phyloP scores from a whole-genome alignment of 2,329 filamentous ascomycete genomes.

The Colletotrichum caudatum region DNA sequence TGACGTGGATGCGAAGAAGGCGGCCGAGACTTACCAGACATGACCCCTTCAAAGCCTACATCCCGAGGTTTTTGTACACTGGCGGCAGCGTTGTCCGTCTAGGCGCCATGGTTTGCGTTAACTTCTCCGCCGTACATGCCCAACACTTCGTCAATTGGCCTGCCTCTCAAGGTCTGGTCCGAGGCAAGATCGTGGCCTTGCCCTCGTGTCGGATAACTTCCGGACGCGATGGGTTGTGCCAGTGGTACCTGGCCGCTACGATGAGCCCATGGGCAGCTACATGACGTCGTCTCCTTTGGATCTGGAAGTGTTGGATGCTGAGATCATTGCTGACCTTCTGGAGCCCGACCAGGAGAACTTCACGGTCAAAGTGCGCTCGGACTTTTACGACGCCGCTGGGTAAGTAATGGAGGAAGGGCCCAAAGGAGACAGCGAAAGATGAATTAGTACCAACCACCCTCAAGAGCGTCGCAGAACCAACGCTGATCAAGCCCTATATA shows the following conservation, averaged over 20 bases:
- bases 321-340: conserved; percentile 59
- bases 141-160: conserved; percentile 76
- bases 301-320: conserved; percentile 41
- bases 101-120: conserved; percentile 75
- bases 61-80: conserved; percentile 9
- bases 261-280: conserved; percentile 10
- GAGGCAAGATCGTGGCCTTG: conserved; percentile 66
- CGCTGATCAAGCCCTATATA: conserved; percentile 55
- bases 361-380: conserved; percentile 81
- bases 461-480: background rate
- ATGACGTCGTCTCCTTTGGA: conserved; percentile 64
- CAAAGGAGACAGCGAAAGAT: conserved; percentile 71
- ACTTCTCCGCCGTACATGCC: conserved; percentile 76
- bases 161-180: conserved; percentile 63
- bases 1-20: conserved; percentile 61
- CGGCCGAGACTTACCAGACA: conserved; percentile 53
- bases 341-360: conserved; percentile 77
- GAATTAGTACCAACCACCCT: conserved; percentile 55
- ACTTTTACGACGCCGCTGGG: conserved; percentile 46
- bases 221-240: conserved; percentile 75
- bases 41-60: conserved; percentile 64
- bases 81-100: conserved; percentile 49
- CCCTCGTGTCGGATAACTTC: conserved; percentile 71
- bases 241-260: conserved; percentile 70
- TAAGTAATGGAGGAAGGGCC: conserved; percentile 16